Percentiles rank a stretch among this genome's conserved stretches.
Evolutionary conservation across 768 basidiomycete species (phyloP).

Genomic region (Leucogyrophana mollusca): DNA sequence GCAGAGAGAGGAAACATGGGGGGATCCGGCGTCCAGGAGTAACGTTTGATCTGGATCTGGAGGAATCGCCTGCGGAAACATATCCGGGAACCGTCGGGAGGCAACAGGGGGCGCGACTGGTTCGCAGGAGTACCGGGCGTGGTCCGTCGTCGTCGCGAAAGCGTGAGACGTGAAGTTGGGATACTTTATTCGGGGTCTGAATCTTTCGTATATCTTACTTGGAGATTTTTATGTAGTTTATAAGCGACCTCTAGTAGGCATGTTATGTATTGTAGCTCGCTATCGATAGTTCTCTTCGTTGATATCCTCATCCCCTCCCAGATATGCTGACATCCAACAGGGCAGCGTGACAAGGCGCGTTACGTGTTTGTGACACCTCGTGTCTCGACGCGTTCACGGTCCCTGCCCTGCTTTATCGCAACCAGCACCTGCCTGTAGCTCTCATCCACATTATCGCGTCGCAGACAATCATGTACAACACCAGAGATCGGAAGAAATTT

Average conservation of each 20-base stretch:
- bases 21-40: conserved; percentile 58
- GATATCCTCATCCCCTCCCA: too few species aligned
- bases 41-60: conserved; percentile 63
- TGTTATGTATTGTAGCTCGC: conserved; percentile 20
- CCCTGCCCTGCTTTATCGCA: too few species aligned
- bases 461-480: conserved; percentile 20
- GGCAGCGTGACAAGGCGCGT: background rate
- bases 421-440: too few species aligned
- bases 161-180: conserved; percentile 14
- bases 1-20: conserved; percentile 36
- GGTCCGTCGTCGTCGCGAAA: conserved; percentile 20
- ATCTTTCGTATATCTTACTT: conserved; percentile 20
- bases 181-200: conserved; percentile 2
- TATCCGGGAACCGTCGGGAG: conserved; percentile 17
- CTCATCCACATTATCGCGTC: background rate
- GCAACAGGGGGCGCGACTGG: conserved; percentile 22
- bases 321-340: background rate
- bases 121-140: conserved; percentile 30
- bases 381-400: conserved; percentile 5
- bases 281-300: conserved; percentile 13
- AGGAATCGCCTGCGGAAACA: conserved; percentile 49
- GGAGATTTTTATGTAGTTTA: conserved; percentile 26
- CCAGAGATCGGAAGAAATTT: conserved; percentile 11
- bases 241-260: conserved; percentile 15
- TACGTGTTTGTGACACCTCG: conserved; percentile 7